Evolutionary conservation across 768 basidiomycete genomes (phyloP), one percentile per base, ranked within the genome.

Genomic region (Tylopilus sp.): DNA sequence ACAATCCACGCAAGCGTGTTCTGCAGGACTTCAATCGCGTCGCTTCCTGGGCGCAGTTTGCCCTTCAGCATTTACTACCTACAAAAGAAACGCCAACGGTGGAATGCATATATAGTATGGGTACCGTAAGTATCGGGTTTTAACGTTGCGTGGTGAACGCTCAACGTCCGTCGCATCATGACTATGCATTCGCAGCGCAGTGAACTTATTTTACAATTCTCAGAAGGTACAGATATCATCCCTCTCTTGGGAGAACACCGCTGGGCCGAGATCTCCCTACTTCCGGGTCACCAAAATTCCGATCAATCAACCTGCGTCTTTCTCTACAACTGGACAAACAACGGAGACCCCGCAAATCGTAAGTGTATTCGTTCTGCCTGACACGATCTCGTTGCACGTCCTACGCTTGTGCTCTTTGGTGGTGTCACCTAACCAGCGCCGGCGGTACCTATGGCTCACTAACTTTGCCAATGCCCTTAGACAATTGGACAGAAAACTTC

Each of bases 301-400:
- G n/a, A 57, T 4, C 45, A 28, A 3, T 44, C 68, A 1, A 67
- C 64, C 1, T 45, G 48, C 6, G 55, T 66, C 4, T 68, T 70
- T 36, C 25, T 60, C 21, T 68, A 70, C 36, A 68, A 70, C 44
- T 68, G 63, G 67, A 54, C 47, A 23, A 59, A 61, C 11, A 62
- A 68, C 2, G 68, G 67, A 7, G 66, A 68, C 40, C 68, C 68
- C 28, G 48, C 57, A 31, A 62, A 60, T 30, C 67, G 68, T 70
- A 23, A 53, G 67, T 64, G 13, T 10, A 48, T 13, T 17, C 15
- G 2, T 17, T 9, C 20, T 12, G 30, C 36, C 17, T 36, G 12
- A 31, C 15, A 20, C 0, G 17, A 22, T 21, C 13, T 36, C 28
- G 35, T 21, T 8, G 2, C 18, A 23, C 15, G 17, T 4, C 13